Evolutionary conservation across 1,284 basidiomycete species (phyloP), one percentile per base, ranked within the genome.

Genomic region (Ustilago shanxiensis): DNA sequence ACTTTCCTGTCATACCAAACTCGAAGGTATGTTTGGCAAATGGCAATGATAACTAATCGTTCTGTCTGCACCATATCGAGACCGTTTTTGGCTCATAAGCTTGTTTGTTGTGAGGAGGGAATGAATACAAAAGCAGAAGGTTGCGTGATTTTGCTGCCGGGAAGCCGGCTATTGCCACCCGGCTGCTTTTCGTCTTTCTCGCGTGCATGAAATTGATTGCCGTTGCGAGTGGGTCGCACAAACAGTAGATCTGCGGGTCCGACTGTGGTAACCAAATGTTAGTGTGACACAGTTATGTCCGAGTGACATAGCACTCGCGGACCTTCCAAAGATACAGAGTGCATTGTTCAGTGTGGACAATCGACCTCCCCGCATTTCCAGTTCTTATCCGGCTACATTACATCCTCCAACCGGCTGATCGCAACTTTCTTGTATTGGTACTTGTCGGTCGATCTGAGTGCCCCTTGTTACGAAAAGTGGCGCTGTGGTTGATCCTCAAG

Each of bases 131-230:
- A n/a, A n/a, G n/a, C n/a, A n/a, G n/a, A n/a, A n/a, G 31, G 31
- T 28, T 26, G 24, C 47, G 22, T 49, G 47, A 24, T 49, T 47
- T 3, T 49, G 47, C 11, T 16, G 22, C 24, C 47, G 47, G 47
- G 11, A 49, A 28, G 47, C 47, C 47, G 26, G 47, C 47, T 49
- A 49, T 49, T 10, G 47, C 24, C 5, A 18, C 16, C 47, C 47
- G 47, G 26, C 47, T 49, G 24, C 14, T 5, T 49, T 49, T 49
- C 28, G 24, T 26, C 6, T 49, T 49, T 49, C 28, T n/a, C 22
- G 18, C n/a, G 11, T 20, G 26, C 47, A 24, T 14, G 35, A 54
- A 54, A 24, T 54, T 54, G 52, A 54, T 54, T 35, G 52, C 52
- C 33, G 52, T 44, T 24, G 52, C 31, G 52, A 22, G 44, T 9